Evolutionary conservation across 2,329 filamentous ascomycete genomes (phyloP).

Genomic region (Zasmidium citrigriseum): DNA sequence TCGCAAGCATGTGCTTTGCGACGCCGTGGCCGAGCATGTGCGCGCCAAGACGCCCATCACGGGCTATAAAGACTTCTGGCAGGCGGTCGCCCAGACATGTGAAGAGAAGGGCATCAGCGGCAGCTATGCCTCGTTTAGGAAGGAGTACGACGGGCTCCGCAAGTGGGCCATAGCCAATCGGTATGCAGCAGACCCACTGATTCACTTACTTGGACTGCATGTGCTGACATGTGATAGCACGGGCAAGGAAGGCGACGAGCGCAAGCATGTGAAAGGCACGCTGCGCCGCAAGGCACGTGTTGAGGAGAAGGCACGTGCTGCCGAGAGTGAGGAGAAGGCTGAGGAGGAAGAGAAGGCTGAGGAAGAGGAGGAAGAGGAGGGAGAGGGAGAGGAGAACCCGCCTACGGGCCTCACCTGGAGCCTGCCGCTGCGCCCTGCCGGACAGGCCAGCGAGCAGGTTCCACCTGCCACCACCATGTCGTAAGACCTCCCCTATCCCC

Average conservation of each 20-base stretch:
- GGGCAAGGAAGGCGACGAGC: not conserved
- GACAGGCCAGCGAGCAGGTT: not conserved
- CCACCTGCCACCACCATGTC: not conserved
- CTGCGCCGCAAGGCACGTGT: too few relatives aligned
- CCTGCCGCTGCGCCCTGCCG: not conserved
- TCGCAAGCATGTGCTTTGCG: not conserved
- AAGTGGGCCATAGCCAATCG: not conserved
- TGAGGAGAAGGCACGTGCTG: not conserved
- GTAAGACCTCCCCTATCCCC: not conserved
- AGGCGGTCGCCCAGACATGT: not conserved
- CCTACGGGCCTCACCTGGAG: not conserved
- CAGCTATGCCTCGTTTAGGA: not conserved
- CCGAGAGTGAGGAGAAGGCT: too few relatives aligned
- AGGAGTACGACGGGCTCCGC: not conserved
- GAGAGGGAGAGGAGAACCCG: not conserved
- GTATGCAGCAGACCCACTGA: too few relatives aligned
- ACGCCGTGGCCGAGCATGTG: not conserved
- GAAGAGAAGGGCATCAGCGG: not conserved
- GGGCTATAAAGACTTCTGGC: not conserved
- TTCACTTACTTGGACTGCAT: too few relatives aligned
- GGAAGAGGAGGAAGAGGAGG: not conserved
- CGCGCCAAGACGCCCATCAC: not conserved
- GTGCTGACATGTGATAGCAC: not conserved
- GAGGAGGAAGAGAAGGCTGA: not conserved
- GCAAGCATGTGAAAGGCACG: not conserved